Conservation (phyloP, 768 basidiomycete genomes). For the Psilocybe sp. region DNA sequence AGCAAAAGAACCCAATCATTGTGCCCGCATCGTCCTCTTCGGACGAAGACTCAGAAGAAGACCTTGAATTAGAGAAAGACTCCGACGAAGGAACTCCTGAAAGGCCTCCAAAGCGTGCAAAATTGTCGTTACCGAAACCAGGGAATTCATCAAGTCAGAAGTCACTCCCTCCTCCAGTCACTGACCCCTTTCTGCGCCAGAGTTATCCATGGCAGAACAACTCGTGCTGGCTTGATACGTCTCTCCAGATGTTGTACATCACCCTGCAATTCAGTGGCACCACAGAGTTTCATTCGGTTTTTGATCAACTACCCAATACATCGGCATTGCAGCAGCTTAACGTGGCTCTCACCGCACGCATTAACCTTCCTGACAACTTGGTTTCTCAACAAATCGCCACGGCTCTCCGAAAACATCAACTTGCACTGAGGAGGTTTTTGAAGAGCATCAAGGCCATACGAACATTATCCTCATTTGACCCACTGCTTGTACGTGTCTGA, state of each 20-base stretch:
- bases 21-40: not conserved
- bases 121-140: too few species aligned
- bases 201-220: conserved; percentile 10
- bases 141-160: too few species aligned
- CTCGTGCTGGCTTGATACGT: conserved; percentile 16
- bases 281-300: not conserved
- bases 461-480: not conserved
- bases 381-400: not conserved
- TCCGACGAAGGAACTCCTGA: not conserved
- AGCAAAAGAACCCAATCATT: too few species aligned
- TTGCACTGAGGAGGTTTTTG: not conserved
- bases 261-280: not conserved
- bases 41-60: too few species aligned
- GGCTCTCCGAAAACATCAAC: not conserved
- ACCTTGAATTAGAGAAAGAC: not conserved
- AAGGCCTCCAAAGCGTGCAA: too few species aligned
- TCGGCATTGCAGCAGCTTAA: not conserved
- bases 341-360: not conserved
- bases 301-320: not conserved
- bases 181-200: too few species aligned
- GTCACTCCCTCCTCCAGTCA: too few species aligned
- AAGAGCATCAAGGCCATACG: not conserved
- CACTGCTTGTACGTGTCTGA: not conserved
- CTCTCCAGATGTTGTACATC: conserved; percentile 8
- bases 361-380: not conserved